These are phyloP conservation scores for Crepidotus variabilis DNA, from an alignment of 768 basidiomycete genomes.

Conservation along the genomic window DNA sequence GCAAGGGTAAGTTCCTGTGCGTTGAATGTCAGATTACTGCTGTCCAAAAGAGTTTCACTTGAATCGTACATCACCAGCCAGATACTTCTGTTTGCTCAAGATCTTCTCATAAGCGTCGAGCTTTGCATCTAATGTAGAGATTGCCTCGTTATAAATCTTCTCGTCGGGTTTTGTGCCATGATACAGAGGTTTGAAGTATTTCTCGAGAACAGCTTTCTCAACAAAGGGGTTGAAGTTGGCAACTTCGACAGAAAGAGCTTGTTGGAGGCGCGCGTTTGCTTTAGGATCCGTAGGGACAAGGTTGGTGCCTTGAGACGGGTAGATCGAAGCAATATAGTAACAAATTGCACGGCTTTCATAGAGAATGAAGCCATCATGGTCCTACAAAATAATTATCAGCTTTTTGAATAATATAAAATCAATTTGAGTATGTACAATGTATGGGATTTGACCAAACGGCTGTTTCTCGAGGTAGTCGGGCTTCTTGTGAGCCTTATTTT, in stretches of 20 bases:
- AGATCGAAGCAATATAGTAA: conserved; percentile 56
- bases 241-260: conserved; percentile 48
- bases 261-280: conserved; percentile 38
- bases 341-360: too few relatives aligned
- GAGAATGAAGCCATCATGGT: too few relatives aligned
- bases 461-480: too few relatives aligned
- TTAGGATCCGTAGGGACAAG: conserved; percentile 48
- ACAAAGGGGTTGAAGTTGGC: conserved; percentile 46
- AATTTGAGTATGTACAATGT: too few relatives aligned
- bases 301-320: conserved; percentile 42
- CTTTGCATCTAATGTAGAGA: conserved; percentile 27
- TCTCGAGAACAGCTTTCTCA: conserved; percentile 40
- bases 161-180: conserved; percentile 17
- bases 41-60: conserved; percentile 8
- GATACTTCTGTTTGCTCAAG: conserved; percentile 44
- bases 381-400: conserved; percentile 21
- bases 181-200: conserved; percentile 47
- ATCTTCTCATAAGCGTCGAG: conserved; percentile 50
- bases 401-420: too few relatives aligned
- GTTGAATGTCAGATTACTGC: background rate
- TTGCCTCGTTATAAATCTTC: conserved; percentile 22
- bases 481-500: too few relatives aligned
- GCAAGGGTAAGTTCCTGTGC: conserved; percentile 30
- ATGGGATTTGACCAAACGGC: too few relatives aligned
- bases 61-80: conserved; percentile 47